Percentiles rank a stretch among this genome's conserved stretches.
Evolutionary conservation across 352 stramenopile genomes (phyloP).

Genomic region (Phytophthora colocasiae): DNA sequence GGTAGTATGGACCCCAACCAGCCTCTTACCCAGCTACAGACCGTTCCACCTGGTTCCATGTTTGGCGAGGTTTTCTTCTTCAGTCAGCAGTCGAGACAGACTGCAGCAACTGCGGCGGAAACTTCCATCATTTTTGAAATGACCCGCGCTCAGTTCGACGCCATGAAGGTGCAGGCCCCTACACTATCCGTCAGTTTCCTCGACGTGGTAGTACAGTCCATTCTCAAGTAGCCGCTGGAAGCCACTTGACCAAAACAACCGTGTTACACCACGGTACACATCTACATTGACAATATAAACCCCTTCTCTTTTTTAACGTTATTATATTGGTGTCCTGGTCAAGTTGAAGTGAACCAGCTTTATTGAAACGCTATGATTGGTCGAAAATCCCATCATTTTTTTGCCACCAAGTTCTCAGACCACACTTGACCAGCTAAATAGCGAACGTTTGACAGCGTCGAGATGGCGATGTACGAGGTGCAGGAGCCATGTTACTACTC

Average conservation of each 20-base stretch:
- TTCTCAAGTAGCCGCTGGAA: constrained; percentile 39
- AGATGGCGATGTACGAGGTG: constrained; percentile 48
- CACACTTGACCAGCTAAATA: constrained; percentile 5
- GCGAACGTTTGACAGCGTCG: neutral
- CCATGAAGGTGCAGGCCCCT: constrained; percentile 56
- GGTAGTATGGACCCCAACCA: constrained; percentile 47
- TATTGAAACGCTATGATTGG: constrained; percentile 1
- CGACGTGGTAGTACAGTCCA: constrained; percentile 80
- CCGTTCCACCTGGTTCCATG: constrained; percentile 71
- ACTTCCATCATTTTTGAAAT: constrained; percentile 69
- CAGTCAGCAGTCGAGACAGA: constrained; percentile 59
- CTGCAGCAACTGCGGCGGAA: constrained; percentile 48
- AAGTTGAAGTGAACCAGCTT: neutral
- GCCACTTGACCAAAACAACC: constrained; percentile 12
- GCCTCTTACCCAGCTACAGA: constrained; percentile 58
- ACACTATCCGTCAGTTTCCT: constrained; percentile 72
- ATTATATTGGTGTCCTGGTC: neutral
- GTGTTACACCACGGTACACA: constrained; percentile 6
- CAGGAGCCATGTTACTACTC: constrained; percentile 75
- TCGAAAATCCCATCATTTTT: constrained; percentile 4
- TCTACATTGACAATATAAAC: constrained; percentile 12
- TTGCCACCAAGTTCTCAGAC: constrained; percentile 18
- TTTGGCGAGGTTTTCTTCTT: constrained; percentile 88
- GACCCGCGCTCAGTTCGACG: constrained; percentile 62
- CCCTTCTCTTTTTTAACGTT: too few species aligned